A percentile compares a stretch with the other conserved stretches of the same genome.
These are phyloP conservation scores for Podosphaera fusca DNA, from an alignment of 2,329 filamentous ascomycete genomes.

Conservation along the genomic window DNA sequence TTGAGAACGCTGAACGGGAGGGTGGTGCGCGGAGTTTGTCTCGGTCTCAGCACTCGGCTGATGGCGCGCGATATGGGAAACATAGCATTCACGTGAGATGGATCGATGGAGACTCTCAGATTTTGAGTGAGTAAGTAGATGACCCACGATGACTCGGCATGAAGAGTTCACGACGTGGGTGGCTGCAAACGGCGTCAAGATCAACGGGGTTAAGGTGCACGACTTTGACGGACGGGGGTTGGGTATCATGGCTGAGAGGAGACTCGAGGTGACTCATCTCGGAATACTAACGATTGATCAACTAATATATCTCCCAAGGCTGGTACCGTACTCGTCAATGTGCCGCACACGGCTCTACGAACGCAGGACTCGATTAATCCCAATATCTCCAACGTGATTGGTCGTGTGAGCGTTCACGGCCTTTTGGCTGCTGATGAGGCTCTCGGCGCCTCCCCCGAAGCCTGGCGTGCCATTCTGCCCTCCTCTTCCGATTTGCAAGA, in stretches of 20 bases:
- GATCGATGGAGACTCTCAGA: neutral
- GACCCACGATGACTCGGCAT: slow-evolving; percentile 4
- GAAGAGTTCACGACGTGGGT: slow-evolving; percentile 47
- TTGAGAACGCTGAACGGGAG: slow-evolving; percentile 57
- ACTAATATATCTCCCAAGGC: slow-evolving; percentile 18
- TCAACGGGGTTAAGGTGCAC: slow-evolving; percentile 43
- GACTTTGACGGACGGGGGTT: slow-evolving; percentile 50
- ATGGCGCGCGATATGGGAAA: neutral
- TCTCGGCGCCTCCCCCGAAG: slow-evolving; percentile 23
- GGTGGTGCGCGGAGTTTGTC: slow-evolving; percentile 6
- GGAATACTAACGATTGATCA: no score
- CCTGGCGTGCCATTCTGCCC: slow-evolving; percentile 49
- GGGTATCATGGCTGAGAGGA: slow-evolving; percentile 48
- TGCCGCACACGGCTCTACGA: slow-evolving; percentile 40
- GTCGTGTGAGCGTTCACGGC: slow-evolving; percentile 39
- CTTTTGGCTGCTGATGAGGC: slow-evolving; percentile 47
- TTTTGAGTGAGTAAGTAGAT: neutral
- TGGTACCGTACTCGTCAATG: slow-evolving; percentile 36
- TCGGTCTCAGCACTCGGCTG: no score
- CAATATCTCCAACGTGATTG: slow-evolving; percentile 27
- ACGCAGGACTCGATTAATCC: slow-evolving; percentile 36
- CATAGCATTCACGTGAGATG: neutral
- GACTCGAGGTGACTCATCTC: slow-evolving; percentile 31
- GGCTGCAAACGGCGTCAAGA: slow-evolving; percentile 34
- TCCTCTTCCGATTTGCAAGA: slow-evolving; percentile 31